Evolutionary conservation across 345 rosid genomes (phyloP).

Genomic region (Dovyalis caffra): DNA sequence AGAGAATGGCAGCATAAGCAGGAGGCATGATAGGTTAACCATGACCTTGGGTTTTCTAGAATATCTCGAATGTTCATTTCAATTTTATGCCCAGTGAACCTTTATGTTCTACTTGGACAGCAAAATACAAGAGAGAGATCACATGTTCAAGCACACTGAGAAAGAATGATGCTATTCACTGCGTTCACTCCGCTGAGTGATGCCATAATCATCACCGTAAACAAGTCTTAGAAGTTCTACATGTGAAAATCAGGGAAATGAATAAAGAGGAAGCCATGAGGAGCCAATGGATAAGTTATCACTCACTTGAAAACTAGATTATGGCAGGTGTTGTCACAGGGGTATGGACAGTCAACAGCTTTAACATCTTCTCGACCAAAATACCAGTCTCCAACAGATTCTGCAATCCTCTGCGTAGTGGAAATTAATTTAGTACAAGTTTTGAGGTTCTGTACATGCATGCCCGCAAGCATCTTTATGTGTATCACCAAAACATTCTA

Average conservation of each 20-base stretch:
- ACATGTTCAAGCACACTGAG: background rate
- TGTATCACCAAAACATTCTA: background rate
- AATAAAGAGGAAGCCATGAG: slow-evolving; percentile 7
- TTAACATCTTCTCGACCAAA: slow-evolving; percentile 22
- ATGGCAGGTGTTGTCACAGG: slow-evolving; percentile 30
- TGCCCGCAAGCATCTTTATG: background rate
- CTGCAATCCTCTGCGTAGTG: slow-evolving; percentile 20
- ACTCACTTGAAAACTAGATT: slow-evolving; percentile 38
- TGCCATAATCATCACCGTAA: background rate
- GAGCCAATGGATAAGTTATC: slow-evolving; percentile 20
- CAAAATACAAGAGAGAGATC: slow-evolving; percentile 6
- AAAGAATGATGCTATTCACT: slow-evolving; percentile 10
- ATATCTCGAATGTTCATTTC: background rate
- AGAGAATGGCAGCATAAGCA: background rate
- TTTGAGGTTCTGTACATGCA: background rate
- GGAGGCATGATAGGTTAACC: background rate
- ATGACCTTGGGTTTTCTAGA: background rate
- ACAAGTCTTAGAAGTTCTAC: slow-evolving; percentile 21
- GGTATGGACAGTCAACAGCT: slow-evolving; percentile 29
- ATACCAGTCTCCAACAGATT: slow-evolving; percentile 36
- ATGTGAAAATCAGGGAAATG: slow-evolving; percentile 8
- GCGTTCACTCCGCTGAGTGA: slow-evolving; percentile 11
- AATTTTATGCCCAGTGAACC: slow-evolving; percentile 4
- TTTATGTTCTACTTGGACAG: background rate
- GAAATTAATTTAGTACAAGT: background rate